Evolutionary conservation across 2,329 filamentous ascomycete species (phyloP), one percentile per base, ranked within the genome.

Genomic region (Hymenoscyphus fructigenus): DNA sequence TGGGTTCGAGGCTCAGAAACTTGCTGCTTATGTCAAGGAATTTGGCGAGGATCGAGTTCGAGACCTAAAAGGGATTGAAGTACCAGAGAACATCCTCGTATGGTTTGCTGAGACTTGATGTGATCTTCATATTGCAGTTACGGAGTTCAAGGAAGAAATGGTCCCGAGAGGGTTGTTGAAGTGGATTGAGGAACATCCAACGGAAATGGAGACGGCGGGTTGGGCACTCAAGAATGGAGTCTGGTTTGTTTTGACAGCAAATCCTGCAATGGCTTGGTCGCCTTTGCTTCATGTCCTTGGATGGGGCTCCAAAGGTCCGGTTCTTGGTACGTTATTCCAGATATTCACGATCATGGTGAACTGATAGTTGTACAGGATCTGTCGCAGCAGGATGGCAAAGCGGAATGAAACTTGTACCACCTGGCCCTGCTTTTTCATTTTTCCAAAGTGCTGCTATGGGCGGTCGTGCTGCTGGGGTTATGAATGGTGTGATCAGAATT

Each of bases 191-290:
- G n/a, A 34, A 32, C 57, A 59, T 38, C 57, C 57, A 9, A 17
- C 17, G 29, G 57, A 59, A 32, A 38, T 38, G 57, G 32, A 59
- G 29, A 38, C 2, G 15, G 29, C 57, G 12, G 57, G 57, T 17
- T 59, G 32, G 28, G 57, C 38, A 38, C 28, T 59, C 32, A 29
- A 34, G 28, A 38, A 38, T n/a, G 57, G 29, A 50, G 44, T 50
- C 14, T 50, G 17, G 44, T 6, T 50, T 2, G 17, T 10, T 50
- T n/a, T 50, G 23, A 9, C 23, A 23, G 44, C 17, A n/a, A 50
- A 50, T 20, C 17, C 44, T 50, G 17, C 17, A 23, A 50, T 50
- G 44, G 23, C 23, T 20, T 50, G 44, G 44, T n/a, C 17, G 5
- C 17, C 44, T 50, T n/a, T 50, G 6, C 17, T 23, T 50, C 6